phyloP scores from a whole-genome alignment of 352 stramenopile genomes.

The Phytophthora capsici region DNA sequence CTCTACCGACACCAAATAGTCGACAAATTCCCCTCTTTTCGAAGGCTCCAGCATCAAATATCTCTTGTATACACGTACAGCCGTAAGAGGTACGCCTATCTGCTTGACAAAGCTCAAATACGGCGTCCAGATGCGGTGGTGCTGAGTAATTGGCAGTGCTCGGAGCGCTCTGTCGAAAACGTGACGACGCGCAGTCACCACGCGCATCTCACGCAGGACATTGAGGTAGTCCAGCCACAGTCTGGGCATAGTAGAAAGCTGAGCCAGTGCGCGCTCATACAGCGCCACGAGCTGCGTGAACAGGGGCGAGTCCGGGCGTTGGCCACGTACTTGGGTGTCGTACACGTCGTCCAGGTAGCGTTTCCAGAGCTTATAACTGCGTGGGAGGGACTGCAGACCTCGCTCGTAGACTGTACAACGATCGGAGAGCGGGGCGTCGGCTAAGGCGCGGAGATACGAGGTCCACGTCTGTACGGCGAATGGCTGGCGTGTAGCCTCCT shows the following conservation, averaged over 20 bases:
- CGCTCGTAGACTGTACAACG: slow-evolving; percentile 87
- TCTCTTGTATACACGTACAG: slow-evolving; percentile 85
- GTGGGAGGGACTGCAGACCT: slow-evolving; percentile 81
- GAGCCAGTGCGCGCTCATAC: slow-evolving; percentile 91
- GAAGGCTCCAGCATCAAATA: slow-evolving; percentile 89
- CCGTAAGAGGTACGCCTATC: slow-evolving; percentile 76
- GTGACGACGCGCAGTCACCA: slow-evolving; percentile 81
- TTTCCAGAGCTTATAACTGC: slow-evolving; percentile 97
- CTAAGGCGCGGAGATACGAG: slow-evolving; percentile 59
- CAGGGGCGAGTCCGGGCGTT: slow-evolving; percentile 58
- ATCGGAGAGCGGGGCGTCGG: slow-evolving; percentile 26
- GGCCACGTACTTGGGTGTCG: slow-evolving; percentile 65
- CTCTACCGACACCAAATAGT: slow-evolving; percentile 75
- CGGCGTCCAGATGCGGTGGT: slow-evolving; percentile 95
- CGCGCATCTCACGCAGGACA: slow-evolving; percentile 77
- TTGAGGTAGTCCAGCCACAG: slow-evolving; percentile 95
- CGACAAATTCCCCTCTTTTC: slow-evolving; percentile 75
- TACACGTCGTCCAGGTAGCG: slow-evolving; percentile 80
- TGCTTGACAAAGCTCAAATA: slow-evolving; percentile 93
- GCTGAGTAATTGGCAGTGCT: slow-evolving; percentile 97
- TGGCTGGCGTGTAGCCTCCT: slow-evolving; percentile 84
- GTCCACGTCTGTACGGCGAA: slow-evolving; percentile 88
- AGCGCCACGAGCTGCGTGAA: slow-evolving; percentile 53
- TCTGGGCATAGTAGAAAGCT: slow-evolving; percentile 96
- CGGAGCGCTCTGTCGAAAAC: slow-evolving; percentile 96